Base-by-base conservation (phyloP, 2,329 filamentous ascomycete species). In the Colletotrichum navitas region DNA sequence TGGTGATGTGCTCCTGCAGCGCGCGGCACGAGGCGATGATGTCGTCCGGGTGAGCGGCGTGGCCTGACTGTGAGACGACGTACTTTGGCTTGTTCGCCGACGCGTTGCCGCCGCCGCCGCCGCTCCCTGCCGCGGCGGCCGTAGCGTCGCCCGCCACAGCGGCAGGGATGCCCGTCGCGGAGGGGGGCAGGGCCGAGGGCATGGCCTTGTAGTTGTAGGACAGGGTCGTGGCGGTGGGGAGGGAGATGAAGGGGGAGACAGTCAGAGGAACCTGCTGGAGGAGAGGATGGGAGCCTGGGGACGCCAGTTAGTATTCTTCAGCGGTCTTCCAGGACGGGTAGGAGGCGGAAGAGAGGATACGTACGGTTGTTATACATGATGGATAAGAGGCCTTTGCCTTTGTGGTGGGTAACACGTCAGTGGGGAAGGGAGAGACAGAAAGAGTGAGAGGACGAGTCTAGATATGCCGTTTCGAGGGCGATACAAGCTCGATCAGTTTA, bases 131-230 rank as follows among this genome's bases (percentile, higher is more conserved):
- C 41, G 41, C 41, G 1, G 41, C 39, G 0, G 61, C 67, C 60
- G 55, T 18, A 45, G 75, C 26, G 74, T 73, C 78, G 68, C 76
- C 76, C 63, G 83, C 79, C 24, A 80, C 76, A 75, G 84, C 79
- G 69, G 77, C 81, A 54, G 81, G 80, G 70, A 88, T 83, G 70
- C 87, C 86, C 10, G 90, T 88, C 43, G 90, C 87, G 1, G 93
- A 93, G 1, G 90, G 90, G 0, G 96, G 95, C 0, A 98, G 89
- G 2, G 94, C 93, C 0, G 94, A 95, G 0, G 95, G 94, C 79
- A 98, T 92, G 14, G 91, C 88, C 80, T 95, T 95, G 88, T 98
- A 98, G 76, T 94, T 97, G 85, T 98, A 98, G 32, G 96, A 95
- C 10, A 99, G 90, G 0, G 95, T 97, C 26, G 95, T 93, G 34